Evolutionary conservation across 306 rosid genomes (phyloP), one percentile per base, ranked within the genome.

Genomic region (Trifolium pratense): DNA sequence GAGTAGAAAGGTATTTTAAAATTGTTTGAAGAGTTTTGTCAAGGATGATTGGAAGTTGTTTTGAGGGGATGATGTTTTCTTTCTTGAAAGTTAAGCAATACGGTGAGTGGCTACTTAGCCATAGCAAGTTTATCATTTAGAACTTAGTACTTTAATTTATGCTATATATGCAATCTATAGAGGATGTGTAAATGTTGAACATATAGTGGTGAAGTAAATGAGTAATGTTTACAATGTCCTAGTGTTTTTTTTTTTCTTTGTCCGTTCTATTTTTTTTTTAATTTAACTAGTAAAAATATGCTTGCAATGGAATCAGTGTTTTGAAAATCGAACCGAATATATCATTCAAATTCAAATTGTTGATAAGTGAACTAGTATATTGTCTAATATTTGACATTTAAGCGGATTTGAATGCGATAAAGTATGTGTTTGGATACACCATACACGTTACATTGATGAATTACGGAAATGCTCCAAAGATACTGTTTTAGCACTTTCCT

Each of bases 101-200:
- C 26, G 74, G 57, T 75, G 48, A 29, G 32, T 29, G 32, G 65
- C 57, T 62, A 23, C 67, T 26, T 65, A 18, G 26, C 57, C 32
- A 29, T 29, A 29, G 32, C 6, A 73, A 5, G 26, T 67, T 59
- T 52, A 15, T 64, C 42, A 59, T 32, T 67, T 70, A 46, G 58
- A 23, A 66, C 12, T 52, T 37, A 14, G n/a, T 25, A 53, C 34
- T n/a, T n/a, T 23, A 51, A 29, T 78, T 58, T 72, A 52, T 45
- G 58, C 36, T 62, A 55, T 78, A 74, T 76, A 75, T 79, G 65
- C 23, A 57, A 63, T 58, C 32, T 29, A 29, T 29, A 4, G 32
- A 29, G 6, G 6, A 29, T 29, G 17, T 69, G 75, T 82, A 82
- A 70, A 76, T 71, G 73, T 71, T 73, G 75, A 73, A 72, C 43